Evolutionary conservation across 2,329 filamentous ascomycete genomes (phyloP).

Genomic region (Lecanoromycetidae sp.): DNA sequence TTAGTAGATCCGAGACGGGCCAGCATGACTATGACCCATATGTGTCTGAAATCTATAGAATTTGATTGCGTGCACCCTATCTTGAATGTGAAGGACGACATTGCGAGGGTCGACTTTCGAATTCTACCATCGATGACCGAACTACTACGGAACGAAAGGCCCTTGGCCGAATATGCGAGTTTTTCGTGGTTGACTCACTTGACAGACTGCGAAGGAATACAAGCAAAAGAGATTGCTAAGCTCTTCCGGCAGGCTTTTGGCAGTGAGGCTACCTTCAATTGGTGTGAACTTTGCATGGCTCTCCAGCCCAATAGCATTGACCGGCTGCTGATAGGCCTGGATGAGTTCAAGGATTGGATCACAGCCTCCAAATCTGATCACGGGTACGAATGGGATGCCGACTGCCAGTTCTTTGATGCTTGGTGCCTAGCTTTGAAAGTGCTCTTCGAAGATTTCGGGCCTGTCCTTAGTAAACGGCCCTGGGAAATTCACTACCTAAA

Average conservation of each 20-base stretch:
- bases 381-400: not conserved
- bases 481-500: not conserved
- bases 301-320: not conserved
- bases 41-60: not conserved
- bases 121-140: not conserved
- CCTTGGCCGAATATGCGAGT: not conserved
- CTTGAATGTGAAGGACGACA: not conserved
- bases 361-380: not conserved
- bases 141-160: not conserved
- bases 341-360: not conserved
- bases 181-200: conserved; percentile 1
- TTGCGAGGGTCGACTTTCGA: not conserved
- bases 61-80: not conserved
- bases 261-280: not conserved
- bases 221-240: not conserved
- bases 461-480: not conserved
- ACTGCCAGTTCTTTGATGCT: not conserved
- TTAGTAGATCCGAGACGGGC: not conserved
- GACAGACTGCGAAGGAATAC: not conserved
- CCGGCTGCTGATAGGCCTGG: not conserved
- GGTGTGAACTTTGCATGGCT: not conserved
- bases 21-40: not conserved
- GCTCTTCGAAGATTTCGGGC: not conserved
- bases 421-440: not conserved
- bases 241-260: not conserved